A percentile compares a stretch with the other conserved stretches of the same genome.
Conservation (phyloP, 768 basidiomycete species). For the Exidia glandulosa region DNA sequence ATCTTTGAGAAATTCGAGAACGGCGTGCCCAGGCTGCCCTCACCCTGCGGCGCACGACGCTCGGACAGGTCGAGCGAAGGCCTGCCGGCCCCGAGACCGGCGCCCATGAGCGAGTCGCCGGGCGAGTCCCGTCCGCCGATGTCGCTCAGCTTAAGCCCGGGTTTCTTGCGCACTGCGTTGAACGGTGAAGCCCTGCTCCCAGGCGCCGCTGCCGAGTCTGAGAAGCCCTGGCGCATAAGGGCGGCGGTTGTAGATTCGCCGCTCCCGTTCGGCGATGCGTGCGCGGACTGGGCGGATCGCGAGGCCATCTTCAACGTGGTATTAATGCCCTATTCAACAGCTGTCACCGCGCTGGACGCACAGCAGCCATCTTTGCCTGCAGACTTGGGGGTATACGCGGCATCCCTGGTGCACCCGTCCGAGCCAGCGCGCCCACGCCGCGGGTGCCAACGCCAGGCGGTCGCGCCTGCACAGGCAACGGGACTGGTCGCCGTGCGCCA, state of each 20-base stretch:
- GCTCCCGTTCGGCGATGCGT: background rate
- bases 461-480: background rate
- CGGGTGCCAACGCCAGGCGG: background rate
- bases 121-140: constrained; percentile 28
- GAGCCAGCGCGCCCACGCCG: constrained; percentile 24
- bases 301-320: constrained; percentile 30
- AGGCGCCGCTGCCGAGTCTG: constrained; percentile 8
- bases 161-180: constrained; percentile 34
- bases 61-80: constrained; percentile 28
- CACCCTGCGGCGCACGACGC: constrained; percentile 6
- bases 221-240: constrained; percentile 27
- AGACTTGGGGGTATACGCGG: constrained; percentile 75
- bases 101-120: constrained; percentile 45
- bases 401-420: constrained; percentile 26
- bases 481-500: constrained; percentile 8
- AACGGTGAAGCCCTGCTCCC: background rate
- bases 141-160: constrained; percentile 51
- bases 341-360: constrained; percentile 25
- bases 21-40: constrained; percentile 55
- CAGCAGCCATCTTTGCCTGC: constrained; percentile 90
- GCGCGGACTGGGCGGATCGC: background rate
- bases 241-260: constrained; percentile 32
- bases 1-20: constrained; percentile 92
- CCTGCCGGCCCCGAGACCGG: constrained; percentile 61
- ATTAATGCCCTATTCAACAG: constrained; percentile 12